A percentile compares a stretch with the other conserved stretches of the same genome.
Evolutionary conservation across 2,329 filamentous ascomycete species (phyloP).

Genomic region (Cercospora sp.): DNA sequence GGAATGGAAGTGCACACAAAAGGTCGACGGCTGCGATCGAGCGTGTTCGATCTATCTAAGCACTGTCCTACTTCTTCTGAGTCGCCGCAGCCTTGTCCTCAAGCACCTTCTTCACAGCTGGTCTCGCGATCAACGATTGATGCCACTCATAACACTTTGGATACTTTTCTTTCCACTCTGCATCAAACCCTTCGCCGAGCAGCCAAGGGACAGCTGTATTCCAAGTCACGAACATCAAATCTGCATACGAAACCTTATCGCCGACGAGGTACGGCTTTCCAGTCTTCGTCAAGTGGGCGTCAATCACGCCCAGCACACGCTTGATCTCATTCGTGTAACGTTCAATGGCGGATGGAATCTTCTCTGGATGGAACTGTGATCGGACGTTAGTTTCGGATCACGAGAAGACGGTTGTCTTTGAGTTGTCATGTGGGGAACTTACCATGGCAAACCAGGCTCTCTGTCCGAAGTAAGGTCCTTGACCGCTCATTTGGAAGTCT

Average conservation of each 20-base stretch:
- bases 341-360: conserved; percentile 44
- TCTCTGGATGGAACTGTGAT: conserved; percentile 19
- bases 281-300: conserved; percentile 40
- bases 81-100: conserved; percentile 29
- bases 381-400: no score
- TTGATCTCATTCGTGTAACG: conserved; percentile 49
- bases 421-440: conserved; percentile 30
- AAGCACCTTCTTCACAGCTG: conserved; percentile 34
- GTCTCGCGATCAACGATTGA: conserved; percentile 32
- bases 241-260: conserved; percentile 45
- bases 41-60: not conserved
- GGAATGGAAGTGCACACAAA: not conserved
- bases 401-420: no score
- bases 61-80: not conserved
- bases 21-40: not conserved
- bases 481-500: conserved; percentile 34
- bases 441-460: conserved; percentile 46
- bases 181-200: conserved; percentile 25
- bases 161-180: conserved; percentile 31
- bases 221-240: conserved; percentile 47
- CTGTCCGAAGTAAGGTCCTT: conserved; percentile 47
- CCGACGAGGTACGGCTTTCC: conserved; percentile 46
- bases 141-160: conserved; percentile 35
- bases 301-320: conserved; percentile 49
- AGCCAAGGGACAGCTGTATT: conserved; percentile 22